Percentiles rank a stretch among this genome's conserved stretches.
Conservation (phyloP, 2,329 filamentous ascomycete species). For the Aspergillus floridensis region DNA sequence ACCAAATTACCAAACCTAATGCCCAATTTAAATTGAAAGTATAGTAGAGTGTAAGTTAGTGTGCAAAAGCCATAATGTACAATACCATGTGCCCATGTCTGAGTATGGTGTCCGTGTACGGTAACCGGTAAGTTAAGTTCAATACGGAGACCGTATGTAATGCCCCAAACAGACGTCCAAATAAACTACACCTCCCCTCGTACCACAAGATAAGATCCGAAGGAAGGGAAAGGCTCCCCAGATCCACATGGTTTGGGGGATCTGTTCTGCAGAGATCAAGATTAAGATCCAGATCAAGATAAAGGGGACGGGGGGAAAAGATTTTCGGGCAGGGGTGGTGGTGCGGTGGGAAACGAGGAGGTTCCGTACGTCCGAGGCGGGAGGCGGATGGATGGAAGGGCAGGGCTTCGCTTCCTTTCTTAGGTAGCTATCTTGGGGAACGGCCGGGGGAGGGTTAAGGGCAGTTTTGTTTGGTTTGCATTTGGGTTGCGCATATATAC, state of each 20-base stretch:
- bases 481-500: too few species aligned
- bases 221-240: neutral
- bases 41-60: too few species aligned
- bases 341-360: neutral
- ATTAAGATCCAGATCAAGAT: neutral
- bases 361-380: conserved; percentile 23
- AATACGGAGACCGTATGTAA: conserved; percentile 6
- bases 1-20: too few species aligned
- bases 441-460: neutral
- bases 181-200: conserved; percentile 15
- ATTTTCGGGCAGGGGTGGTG: neutral
- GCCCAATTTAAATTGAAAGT: too few species aligned
- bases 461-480: neutral
- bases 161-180: conserved; percentile 13
- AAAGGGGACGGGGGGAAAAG: conserved; percentile 1
- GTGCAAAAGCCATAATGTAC: too few species aligned
- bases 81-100: too few species aligned
- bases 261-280: conserved; percentile 1
- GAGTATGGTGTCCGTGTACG: too few species aligned
- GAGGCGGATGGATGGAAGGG: conserved; percentile 9
- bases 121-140: too few species aligned
- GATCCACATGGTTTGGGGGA: conserved; percentile 12
- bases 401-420: neutral
- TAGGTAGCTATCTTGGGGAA: neutral
- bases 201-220: neutral